Conservation (phyloP, 495 filamentous ascomycete genomes). For the Paragyromitra xinjiangensis region DNA sequence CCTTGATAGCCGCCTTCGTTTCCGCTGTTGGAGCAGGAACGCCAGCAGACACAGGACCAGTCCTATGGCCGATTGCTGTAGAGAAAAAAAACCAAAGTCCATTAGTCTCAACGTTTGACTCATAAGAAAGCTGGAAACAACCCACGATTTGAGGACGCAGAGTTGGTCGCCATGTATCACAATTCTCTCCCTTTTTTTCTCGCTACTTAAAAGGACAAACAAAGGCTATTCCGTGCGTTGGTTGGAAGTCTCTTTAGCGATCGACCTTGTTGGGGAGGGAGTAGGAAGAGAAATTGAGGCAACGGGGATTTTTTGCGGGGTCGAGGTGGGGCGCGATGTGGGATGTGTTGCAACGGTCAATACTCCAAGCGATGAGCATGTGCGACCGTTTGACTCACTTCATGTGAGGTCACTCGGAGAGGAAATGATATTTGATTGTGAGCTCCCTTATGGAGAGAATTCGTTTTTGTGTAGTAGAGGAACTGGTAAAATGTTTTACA, state of each 20-base stretch:
- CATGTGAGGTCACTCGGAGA: conserved; percentile 24
- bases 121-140: conserved; percentile 15
- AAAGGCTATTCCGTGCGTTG: conserved; percentile 11
- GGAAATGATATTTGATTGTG: neutral
- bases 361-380: conserved; percentile 8
- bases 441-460: neutral
- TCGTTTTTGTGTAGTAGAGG: neutral
- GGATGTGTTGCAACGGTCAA: conserved; percentile 28
- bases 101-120: conserved; percentile 29
- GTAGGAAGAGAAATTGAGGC: neutral
- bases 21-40: conserved; percentile 23
- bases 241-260: neutral
- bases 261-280: conserved; percentile 9
- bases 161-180: conserved; percentile 48
- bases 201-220: neutral
- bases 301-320: conserved; percentile 38
- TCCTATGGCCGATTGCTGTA: conserved; percentile 43
- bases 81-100: neutral
- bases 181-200: conserved; percentile 15
- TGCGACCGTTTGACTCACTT: conserved; percentile 14
- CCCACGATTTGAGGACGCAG: conserved; percentile 47
- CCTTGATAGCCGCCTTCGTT: conserved; percentile 39
- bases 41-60: conserved; percentile 33
- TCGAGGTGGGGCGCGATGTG: conserved; percentile 35
- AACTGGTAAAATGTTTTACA: neutral